phyloP scores from a whole-genome alignment of 1,284 basidiomycete genomes.

The Acaromyces ingoldii region DNA sequence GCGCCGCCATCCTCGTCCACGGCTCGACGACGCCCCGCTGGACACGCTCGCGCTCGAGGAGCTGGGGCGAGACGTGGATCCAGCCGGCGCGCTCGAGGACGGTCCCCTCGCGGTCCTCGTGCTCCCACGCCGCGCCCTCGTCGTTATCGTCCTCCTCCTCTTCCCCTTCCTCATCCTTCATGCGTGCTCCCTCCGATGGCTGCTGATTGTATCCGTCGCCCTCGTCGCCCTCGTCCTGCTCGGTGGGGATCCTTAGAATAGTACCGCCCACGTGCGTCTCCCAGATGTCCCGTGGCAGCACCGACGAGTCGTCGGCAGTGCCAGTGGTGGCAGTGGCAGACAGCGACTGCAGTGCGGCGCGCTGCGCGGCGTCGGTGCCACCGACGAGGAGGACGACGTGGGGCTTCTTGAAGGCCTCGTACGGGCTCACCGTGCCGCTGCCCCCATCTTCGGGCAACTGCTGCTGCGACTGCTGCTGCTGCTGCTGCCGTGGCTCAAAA shows the following conservation, averaged over 20 bases:
- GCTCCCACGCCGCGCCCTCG: neutral
- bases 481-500: too few species aligned
- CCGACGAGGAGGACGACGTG: slow-evolving; percentile 13
- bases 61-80: slow-evolving; percentile 7
- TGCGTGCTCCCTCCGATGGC: neutral
- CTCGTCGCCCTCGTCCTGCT: neutral
- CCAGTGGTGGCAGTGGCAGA: neutral
- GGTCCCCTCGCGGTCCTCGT: neutral
- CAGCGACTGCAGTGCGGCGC: neutral
- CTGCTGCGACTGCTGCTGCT: too few species aligned
- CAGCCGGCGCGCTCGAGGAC: slow-evolving; percentile 8
- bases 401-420: slow-evolving; percentile 6
- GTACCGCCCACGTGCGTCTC: slow-evolving; percentile 10
- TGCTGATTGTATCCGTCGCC: neutral
- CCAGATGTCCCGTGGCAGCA: slow-evolving; percentile 11
- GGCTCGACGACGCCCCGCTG: slow-evolving; percentile 9
- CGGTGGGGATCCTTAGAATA: slow-evolving; percentile 8
- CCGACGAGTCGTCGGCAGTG: neutral
- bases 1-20: slow-evolving; percentile 14
- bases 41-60: slow-evolving; percentile 14
- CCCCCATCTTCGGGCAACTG: too few species aligned
- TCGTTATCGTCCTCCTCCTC: neutral
- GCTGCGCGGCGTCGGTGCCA: slow-evolving; percentile 5
- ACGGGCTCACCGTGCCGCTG: too few species aligned
- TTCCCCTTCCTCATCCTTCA: too few species aligned